Conservation (phyloP, 1,284 basidiomycete species). For the Trichosporon faecale region DNA sequence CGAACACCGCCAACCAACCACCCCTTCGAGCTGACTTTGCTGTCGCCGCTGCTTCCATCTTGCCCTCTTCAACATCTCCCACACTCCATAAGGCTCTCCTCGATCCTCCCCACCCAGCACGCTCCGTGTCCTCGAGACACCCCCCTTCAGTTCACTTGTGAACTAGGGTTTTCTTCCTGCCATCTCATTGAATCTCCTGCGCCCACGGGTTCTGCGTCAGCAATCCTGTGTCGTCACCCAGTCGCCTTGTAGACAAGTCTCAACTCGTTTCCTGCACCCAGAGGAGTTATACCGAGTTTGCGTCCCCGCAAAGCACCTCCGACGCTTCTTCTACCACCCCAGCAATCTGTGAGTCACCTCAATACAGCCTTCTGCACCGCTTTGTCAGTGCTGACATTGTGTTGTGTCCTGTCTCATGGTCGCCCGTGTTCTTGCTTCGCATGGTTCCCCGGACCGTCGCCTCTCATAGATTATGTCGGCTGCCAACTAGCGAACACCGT, state of each 20-base stretch:
- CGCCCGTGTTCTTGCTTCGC: background rate
- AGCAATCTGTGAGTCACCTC: constrained; percentile 1
- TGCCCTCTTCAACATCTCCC: constrained; percentile 16
- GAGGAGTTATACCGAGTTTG: background rate
- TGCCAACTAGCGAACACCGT: background rate
- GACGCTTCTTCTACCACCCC: background rate
- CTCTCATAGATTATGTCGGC: constrained; percentile 4
- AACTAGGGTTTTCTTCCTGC: constrained; percentile 1
- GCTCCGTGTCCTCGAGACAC: constrained; percentile 1
- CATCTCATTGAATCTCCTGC: background rate
- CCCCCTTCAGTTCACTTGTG: constrained; percentile 10
- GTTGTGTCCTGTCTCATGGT: background rate
- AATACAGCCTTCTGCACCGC: background rate
- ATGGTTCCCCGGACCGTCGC: background rate
- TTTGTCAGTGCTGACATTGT: background rate
- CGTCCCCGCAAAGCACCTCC: background rate
- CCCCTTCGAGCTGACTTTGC: background rate
- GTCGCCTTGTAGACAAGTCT: background rate
- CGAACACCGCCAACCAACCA: constrained; percentile 4
- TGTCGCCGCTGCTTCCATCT: background rate
- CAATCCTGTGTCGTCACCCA: background rate
- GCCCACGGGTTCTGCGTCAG: background rate
- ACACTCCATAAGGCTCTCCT: background rate
- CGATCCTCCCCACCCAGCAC: background rate
- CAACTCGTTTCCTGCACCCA: background rate